Conservation (phyloP, 768 basidiomycete genomes). For the Mrakia frigida region DNA sequence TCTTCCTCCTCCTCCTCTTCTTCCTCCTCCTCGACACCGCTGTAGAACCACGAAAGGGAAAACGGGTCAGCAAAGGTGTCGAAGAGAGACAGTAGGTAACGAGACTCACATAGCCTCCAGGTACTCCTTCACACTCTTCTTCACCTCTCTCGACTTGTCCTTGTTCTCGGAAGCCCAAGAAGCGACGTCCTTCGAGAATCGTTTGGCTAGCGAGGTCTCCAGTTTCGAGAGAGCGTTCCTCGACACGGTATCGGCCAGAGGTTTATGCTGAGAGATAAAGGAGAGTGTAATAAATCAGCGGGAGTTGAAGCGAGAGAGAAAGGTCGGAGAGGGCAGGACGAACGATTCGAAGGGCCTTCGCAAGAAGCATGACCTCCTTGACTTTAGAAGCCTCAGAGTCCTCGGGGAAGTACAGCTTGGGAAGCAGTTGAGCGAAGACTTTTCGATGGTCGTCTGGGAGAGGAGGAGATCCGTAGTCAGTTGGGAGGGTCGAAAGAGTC, state of each 20-base stretch:
- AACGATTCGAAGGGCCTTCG: conserved; percentile 43
- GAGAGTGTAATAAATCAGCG: conserved; percentile 21
- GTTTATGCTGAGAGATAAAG: conserved; percentile 52
- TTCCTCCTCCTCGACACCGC: conserved; percentile 2
- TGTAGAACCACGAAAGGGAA: neutral
- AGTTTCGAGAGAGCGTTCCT: conserved; percentile 71
- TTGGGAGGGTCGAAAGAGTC: neutral
- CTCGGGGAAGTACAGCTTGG: conserved; percentile 63
- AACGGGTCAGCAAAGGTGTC: neutral
- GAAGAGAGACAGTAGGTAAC: neutral
- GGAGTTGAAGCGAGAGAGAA: conserved; percentile 32
- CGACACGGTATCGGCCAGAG: conserved; percentile 55
- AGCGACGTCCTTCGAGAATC: conserved; percentile 46
- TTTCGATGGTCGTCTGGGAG: conserved; percentile 59
- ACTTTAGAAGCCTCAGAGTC: conserved; percentile 66
- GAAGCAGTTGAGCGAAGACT: conserved; percentile 58
- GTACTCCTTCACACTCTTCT: conserved; percentile 10
- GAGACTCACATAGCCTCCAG: conserved; percentile 16
- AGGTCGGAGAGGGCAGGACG: conserved; percentile 21
- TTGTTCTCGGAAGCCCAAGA: neutral
- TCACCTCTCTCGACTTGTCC: neutral
- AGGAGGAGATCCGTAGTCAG: neutral
- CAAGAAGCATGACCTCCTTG: conserved; percentile 39
- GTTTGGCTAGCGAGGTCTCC: conserved; percentile 60
- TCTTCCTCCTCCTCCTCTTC: conserved; percentile 12